Percentiles rank a stretch among this genome's conserved stretches.
phyloP scores from a whole-genome alignment of 768 basidiomycete genomes.

The Pisolithus microcarpus region DNA sequence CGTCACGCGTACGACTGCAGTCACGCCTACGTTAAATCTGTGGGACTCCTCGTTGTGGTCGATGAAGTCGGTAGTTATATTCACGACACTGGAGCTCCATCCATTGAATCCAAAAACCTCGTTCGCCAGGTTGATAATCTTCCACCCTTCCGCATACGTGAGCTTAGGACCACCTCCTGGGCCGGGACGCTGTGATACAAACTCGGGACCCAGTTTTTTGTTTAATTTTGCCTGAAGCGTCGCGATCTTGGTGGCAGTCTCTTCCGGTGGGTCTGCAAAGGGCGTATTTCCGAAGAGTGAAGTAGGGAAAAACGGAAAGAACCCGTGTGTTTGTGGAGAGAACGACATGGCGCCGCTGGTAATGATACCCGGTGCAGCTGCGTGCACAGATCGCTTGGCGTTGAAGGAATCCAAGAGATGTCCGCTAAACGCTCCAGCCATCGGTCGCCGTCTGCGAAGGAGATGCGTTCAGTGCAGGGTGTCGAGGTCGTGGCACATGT shows the following conservation, averaged over 20 bases:
- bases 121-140: constrained; percentile 94
- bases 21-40: constrained; percentile 66
- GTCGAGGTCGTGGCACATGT: too few species aligned
- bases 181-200: constrained; percentile 80
- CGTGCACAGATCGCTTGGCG: constrained; percentile 6
- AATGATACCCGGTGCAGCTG: constrained; percentile 29
- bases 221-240: constrained; percentile 74
- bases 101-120: constrained; percentile 99
- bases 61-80: constrained; percentile 66
- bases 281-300: constrained; percentile 2
- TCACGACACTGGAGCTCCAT: constrained; percentile 80
- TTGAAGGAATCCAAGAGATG: constrained; percentile 47
- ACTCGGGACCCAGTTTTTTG: constrained; percentile 91
- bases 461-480: too few species aligned
- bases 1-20: constrained; percentile 82
- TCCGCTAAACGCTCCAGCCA: constrained; percentile 56
- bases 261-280: constrained; percentile 42
- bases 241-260: constrained; percentile 60
- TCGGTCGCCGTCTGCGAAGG: constrained; percentile 12
- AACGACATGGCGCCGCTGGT: constrained; percentile 57
- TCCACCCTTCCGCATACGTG: constrained; percentile 96
- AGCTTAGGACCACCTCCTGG: constrained; percentile 83
- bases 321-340: constrained; percentile 54
- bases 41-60: constrained; percentile 66
- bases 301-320: constrained; percentile 23